A percentile compares a stretch with the other conserved stretches of the same genome.
phyloP scores from a whole-genome alignment of 768 basidiomycete genomes.

The Paxillus involutus region DNA sequence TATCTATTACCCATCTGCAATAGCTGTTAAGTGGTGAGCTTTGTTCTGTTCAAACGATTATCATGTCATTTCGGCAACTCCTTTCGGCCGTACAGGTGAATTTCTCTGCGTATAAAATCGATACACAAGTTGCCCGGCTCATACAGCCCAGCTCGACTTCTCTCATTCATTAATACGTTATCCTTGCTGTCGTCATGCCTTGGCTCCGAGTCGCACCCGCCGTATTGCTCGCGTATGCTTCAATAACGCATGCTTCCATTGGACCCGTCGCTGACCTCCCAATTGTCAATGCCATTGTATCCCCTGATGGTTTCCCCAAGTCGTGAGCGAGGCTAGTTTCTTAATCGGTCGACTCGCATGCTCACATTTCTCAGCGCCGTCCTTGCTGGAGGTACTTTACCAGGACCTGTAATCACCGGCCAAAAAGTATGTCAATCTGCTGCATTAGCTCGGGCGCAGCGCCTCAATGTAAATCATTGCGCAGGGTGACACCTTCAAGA shows the following conservation, averaged over 20 bases:
- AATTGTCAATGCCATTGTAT: constrained; percentile 15
- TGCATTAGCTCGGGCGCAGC: background rate
- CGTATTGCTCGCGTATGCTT: background rate
- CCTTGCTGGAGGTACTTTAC: constrained; percentile 37
- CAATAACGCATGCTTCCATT: constrained; percentile 6
- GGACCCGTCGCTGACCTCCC: constrained; percentile 25
- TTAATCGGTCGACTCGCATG: background rate
- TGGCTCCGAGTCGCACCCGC: constrained; percentile 3
- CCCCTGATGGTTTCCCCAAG: constrained; percentile 35
- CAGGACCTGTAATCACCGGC: constrained; percentile 40
- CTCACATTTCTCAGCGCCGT: constrained; percentile 28
- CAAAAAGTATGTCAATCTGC: constrained; percentile 28
- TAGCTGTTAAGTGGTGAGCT: background rate
- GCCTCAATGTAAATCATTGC: background rate
- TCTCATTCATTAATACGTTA: background rate
- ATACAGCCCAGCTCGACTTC: background rate
- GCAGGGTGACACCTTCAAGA: constrained; percentile 14
- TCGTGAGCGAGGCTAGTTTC: constrained; percentile 11
- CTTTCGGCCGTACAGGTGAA: background rate
- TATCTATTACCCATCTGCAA: no score
- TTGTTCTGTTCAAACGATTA: background rate
- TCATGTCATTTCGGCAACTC: background rate
- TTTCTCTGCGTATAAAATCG: background rate
- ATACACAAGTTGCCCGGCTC: background rate
- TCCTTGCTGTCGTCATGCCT: constrained; percentile 1